phyloP scores from a whole-genome alignment of 805 yeast species.

The Kodamaea jinghongensis region DNA sequence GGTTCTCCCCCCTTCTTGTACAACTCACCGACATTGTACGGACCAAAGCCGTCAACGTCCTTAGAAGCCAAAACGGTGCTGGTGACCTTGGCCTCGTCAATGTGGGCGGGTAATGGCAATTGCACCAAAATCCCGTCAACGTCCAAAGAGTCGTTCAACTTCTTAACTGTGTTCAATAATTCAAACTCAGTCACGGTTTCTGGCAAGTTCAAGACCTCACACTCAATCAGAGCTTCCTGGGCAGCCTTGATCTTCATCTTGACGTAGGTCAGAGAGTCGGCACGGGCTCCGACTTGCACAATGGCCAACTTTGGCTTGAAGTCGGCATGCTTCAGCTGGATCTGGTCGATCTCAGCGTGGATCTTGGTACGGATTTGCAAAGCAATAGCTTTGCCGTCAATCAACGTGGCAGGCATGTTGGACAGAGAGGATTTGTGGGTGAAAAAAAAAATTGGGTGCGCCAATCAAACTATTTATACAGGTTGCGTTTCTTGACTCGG shows the following conservation, averaged over 20 bases:
- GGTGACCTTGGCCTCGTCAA: constrained; percentile 66
- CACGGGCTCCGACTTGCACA: constrained; percentile 74
- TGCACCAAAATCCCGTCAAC: constrained; percentile 77
- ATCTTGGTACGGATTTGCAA: constrained; percentile 34
- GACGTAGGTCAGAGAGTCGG: constrained; percentile 80
- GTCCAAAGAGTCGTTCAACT: constrained; percentile 53
- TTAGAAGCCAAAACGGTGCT: constrained; percentile 62
- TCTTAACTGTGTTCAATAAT: constrained; percentile 50
- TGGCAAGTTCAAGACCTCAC: constrained; percentile 59
- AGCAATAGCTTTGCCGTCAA: constrained; percentile 47
- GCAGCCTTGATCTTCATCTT: constrained; percentile 80
- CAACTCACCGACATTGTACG: constrained; percentile 73
- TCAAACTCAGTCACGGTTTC: constrained; percentile 55
- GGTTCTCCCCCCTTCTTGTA: constrained; percentile 73
- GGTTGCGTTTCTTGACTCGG: background rate
- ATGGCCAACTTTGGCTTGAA: constrained; percentile 68
- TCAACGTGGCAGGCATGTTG: constrained; percentile 28
- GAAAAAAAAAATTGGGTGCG: constrained; percentile 5
- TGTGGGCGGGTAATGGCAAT: constrained; percentile 70
- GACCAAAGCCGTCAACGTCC: constrained; percentile 84
- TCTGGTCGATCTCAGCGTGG: constrained; percentile 38
- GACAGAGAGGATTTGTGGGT: background rate
- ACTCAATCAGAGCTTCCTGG: constrained; percentile 61
- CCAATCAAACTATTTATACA: background rate
- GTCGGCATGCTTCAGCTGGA: constrained; percentile 45